Base-by-base conservation (phyloP, 345 rosid species). In the Corchorus capsularis region DNA sequence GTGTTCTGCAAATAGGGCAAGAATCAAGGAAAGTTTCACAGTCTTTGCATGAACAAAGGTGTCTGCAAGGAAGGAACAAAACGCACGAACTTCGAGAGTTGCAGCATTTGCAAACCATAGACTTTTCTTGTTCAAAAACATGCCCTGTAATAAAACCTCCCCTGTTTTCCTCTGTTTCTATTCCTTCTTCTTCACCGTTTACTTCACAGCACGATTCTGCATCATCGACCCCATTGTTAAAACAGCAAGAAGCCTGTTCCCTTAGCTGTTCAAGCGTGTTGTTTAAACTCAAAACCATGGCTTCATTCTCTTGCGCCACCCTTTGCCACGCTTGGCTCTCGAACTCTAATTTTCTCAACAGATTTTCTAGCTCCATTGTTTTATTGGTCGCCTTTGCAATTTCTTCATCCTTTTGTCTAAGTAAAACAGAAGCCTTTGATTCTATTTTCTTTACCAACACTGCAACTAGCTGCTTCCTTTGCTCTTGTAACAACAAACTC, bases 11-110 rank as follows among this genome's bases (percentile, higher is more conserved):
- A 35, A 92, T 81, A 5, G 97, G 99, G 71, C 99, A 95, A 50
- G 80, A 75, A 79, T 80, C 88, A 60, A 92, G 87, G 62, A 84
- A 77, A 8, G 76, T 80, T 37, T 86, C 93, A 53, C 99, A 95
- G 4, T 68, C 76, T 43, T 78, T 82, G 80, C 99, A 95, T 37
- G 94, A 80, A 82, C 94, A 90, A 34, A 95, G 91, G 82, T 95
- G 99, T 81, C 97, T 89, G 78, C 99, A 95, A 66, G 99, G 99
- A 78, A 95, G 85, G 80, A 95, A 90, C 89, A 95, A 75, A 43
- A 95, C 86, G 63, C 92, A 85, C 84, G 94, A 80, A 70, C 17
- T 77, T 60, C 79, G 79, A 82, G 81, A 56, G 15, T 84, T 80
- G 60, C 99, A 95, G 71, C 84, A 77, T 82, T 35, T 82, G 76